Evolutionary conservation across 345 rosid species (phyloP).

Genomic region (Acer yangbiense): DNA sequence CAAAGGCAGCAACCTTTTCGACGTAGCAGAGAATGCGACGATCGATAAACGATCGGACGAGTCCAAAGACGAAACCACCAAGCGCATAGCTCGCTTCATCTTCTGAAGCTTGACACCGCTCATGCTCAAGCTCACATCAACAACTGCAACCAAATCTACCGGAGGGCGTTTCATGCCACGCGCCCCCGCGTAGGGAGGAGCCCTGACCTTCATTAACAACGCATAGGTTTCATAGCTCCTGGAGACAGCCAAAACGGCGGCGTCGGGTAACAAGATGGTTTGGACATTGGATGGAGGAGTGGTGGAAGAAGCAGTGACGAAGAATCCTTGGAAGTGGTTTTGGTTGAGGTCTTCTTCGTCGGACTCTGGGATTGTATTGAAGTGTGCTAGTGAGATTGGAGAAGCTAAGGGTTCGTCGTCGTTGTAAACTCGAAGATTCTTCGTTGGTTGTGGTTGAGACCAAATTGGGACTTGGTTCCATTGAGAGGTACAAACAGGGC

Average conservation of each 20-base stretch:
- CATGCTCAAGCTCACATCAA: conserved; percentile 66
- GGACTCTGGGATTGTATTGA: conserved; percentile 76
- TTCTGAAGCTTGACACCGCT: conserved; percentile 43
- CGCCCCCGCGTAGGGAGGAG: conserved; percentile 44
- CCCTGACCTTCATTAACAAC: conserved; percentile 60
- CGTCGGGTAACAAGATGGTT: conserved; percentile 44
- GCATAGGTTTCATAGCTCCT: conserved; percentile 60
- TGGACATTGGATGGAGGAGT: conserved; percentile 4
- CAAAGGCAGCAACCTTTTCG: conserved; percentile 71
- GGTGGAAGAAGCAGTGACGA: conserved; percentile 30
- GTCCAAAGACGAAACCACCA: conserved; percentile 54
- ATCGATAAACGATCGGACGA: conserved; percentile 78
- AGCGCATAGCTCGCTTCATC: conserved; percentile 67
- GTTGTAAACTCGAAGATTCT: conserved; percentile 58
- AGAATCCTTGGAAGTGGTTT: conserved; percentile 55
- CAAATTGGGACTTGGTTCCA: conserved; percentile 66
- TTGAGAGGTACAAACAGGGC: conserved; percentile 69
- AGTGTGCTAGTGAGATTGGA: conserved; percentile 51
- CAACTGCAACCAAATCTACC: conserved; percentile 66
- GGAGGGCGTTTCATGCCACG: conserved; percentile 49
- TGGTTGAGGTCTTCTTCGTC: conserved; percentile 54
- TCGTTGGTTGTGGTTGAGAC: conserved; percentile 25
- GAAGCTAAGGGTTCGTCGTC: conserved; percentile 78
- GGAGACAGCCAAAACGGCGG: conserved; percentile 60
- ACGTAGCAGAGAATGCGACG: conserved; percentile 68